A percentile compares a stretch with the other conserved stretches of the same genome.
Evolutionary conservation across 73 alveolate genomes (phyloP).

Genomic region (Paraurostyla sp.): DNA sequence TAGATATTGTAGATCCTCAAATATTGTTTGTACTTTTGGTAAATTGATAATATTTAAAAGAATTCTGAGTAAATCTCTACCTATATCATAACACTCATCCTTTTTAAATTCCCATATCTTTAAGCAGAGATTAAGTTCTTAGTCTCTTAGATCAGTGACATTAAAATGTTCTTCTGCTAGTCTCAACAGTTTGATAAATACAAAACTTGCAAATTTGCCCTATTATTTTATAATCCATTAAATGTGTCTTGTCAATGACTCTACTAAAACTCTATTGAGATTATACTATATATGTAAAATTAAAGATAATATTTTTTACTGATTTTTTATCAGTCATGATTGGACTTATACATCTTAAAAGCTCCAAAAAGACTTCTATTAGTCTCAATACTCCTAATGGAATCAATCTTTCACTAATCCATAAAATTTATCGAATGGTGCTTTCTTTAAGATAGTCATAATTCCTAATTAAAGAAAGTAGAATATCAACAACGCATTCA

Average conservation of each 20-base stretch:
- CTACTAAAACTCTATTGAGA: not conserved
- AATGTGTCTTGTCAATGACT: not conserved
- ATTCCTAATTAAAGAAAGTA: not conserved
- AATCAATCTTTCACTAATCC: not conserved
- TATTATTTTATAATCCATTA: not conserved
- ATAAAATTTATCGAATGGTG: slow-evolving; percentile 1
- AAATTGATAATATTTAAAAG: not conserved
- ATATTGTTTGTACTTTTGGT: not conserved
- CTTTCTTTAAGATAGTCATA: slow-evolving; percentile 8
- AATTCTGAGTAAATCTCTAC: slow-evolving; percentile 43
- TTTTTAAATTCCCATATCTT: slow-evolving; percentile 41
- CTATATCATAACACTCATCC: slow-evolving; percentile 34
- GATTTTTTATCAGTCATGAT: slow-evolving; percentile 1
- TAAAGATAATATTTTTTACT: slow-evolving; percentile 7
- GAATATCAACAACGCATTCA: slow-evolving; percentile 6
- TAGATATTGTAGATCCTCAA: not conserved
- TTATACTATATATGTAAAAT: not conserved
- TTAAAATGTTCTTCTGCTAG: slow-evolving; percentile 33
- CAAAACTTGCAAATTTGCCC: not conserved
- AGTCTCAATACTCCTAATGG: not conserved
- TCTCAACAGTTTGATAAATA: slow-evolving; percentile 15
- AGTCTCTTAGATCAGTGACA: not conserved
- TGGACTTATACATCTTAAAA: slow-evolving; percentile 20
- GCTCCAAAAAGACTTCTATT: not conserved
- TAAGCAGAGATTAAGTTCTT: slow-evolving; percentile 18